Base-by-base conservation (phyloP, 352 stramenopile species). In the Phytophthora chlamydospora region DNA sequence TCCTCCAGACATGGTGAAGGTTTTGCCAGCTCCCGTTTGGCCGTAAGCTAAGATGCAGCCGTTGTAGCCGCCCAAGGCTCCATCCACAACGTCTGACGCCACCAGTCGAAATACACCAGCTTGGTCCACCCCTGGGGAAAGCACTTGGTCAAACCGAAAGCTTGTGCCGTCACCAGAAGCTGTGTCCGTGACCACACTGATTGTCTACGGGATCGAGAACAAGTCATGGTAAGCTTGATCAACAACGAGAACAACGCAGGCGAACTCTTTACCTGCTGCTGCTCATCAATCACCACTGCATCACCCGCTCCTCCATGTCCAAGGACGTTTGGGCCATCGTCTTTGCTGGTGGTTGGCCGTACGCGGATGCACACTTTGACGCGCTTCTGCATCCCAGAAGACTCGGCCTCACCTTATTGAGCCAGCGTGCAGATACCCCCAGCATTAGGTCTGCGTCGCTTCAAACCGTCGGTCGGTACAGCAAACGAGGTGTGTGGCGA, bases 41-140 rank as follows among this genome's bases (percentile, higher is more conserved):
- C 81, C 81, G 57, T 93, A 90, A 11, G 83, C 83, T 62, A 93
- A 73, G 67, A 93, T 76, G 24, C 81, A 89, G 51, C 81, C 80
- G 54, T 93, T 93, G 70, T 89, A 89, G n/a, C 81, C 81, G 16
- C 70, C 66, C 42, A 93, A 39, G 6, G 88, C 78, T 39, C 70
- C 78, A 39, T 86, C 81, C 16, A 88, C 79, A 6, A 89, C 78
- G n/a, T 88, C 78, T 4, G 39, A 39, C 0, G 73, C 79, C 0
- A 75, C 66, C 1, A 62, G 62, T 7, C 63, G 38, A 65, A 85
- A 93, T 5, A 89, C 76, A 16, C 76, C 75, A n/a, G 61, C 63
- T 53, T 92, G 80, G 21, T 72, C 68, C 35, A 78, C 73, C 6
- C 51, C 38, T n/a, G 53, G 50, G 35, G 53, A 60, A 3, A 92